phyloP scores from a whole-genome alignment of 2,329 filamentous ascomycete species.

The Fusarium sp. region DNA sequence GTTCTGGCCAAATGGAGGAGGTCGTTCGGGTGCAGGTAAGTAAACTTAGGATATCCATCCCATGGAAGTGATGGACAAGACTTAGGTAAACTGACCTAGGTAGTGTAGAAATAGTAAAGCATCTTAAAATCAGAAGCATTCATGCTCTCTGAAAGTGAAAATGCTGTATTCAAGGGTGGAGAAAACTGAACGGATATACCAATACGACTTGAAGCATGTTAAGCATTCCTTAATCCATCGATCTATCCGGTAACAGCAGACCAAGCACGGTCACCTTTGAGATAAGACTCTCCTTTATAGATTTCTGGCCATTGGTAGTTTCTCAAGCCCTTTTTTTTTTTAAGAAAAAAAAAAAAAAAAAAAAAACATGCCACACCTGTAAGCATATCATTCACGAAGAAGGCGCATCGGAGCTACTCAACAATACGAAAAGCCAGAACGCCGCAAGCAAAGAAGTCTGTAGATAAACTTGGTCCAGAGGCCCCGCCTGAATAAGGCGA shows the following conservation, averaged over 20 bases:
- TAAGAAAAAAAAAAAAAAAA: too few species aligned
- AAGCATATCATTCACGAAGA: background rate
- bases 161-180: background rate
- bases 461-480: background rate
- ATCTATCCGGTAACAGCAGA: too few species aligned
- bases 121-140: background rate
- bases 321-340: too few species aligned
- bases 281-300: too few species aligned
- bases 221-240: background rate
- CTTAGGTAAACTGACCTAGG: background rate
- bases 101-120: background rate
- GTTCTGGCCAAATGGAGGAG: background rate
- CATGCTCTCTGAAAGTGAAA: background rate
- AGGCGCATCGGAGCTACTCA: background rate
- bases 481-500: background rate
- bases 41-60: background rate
- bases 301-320: too few species aligned
- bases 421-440: background rate
- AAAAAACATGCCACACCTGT: too few species aligned
- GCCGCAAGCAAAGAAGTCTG: background rate
- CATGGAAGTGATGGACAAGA: background rate
- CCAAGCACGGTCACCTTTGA: too few species aligned
- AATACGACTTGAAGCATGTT: background rate
- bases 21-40: background rate
- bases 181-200: background rate